Evolutionary conservation across 768 basidiomycete genomes (phyloP).

Genomic region (Termitomyces sp.): DNA sequence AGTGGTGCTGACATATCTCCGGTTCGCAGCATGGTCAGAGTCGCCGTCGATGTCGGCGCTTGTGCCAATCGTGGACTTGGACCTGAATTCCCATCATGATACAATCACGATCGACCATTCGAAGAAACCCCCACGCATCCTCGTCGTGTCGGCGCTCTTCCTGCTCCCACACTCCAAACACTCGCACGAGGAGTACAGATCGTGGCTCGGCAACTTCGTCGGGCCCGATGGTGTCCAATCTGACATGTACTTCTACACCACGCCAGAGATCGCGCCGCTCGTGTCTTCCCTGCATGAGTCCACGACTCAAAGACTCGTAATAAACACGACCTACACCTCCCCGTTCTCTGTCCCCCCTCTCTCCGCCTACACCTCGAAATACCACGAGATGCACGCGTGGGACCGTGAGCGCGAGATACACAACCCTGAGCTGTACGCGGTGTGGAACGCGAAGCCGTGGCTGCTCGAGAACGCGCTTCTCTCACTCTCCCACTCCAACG

Average conservation of each 20-base stretch:
- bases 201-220: slow-evolving; percentile 44
- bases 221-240: slow-evolving; percentile 31
- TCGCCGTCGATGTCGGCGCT: too few species aligned
- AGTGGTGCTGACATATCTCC: too few species aligned
- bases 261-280: slow-evolving; percentile 32
- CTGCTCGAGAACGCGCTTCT: slow-evolving; percentile 36
- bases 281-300: slow-evolving; percentile 18
- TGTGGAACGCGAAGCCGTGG: slow-evolving; percentile 55
- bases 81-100: too few species aligned
- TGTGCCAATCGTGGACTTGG: too few species aligned
- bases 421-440: slow-evolving; percentile 47
- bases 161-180: slow-evolving; percentile 51
- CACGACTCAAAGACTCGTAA: slow-evolving; percentile 4
- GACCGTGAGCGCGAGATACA: slow-evolving; percentile 44
- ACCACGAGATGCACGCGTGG: slow-evolving; percentile 37
- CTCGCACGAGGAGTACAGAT: slow-evolving; percentile 36
- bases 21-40: too few species aligned
- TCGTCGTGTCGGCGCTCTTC: slow-evolving; percentile 55
- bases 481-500: slow-evolving; percentile 20
- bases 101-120: too few species aligned
- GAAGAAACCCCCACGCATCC: slow-evolving; percentile 23
- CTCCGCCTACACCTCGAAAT: slow-evolving; percentile 24
- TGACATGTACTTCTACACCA: slow-evolving; percentile 53
- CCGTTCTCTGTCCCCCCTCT: slow-evolving; percentile 50
- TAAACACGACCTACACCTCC: slow-evolving; percentile 29